These are phyloP conservation scores for Globisporangium ultimum DNA, from an alignment of 352 stramenopile species.

Conservation along the genomic window DNA sequence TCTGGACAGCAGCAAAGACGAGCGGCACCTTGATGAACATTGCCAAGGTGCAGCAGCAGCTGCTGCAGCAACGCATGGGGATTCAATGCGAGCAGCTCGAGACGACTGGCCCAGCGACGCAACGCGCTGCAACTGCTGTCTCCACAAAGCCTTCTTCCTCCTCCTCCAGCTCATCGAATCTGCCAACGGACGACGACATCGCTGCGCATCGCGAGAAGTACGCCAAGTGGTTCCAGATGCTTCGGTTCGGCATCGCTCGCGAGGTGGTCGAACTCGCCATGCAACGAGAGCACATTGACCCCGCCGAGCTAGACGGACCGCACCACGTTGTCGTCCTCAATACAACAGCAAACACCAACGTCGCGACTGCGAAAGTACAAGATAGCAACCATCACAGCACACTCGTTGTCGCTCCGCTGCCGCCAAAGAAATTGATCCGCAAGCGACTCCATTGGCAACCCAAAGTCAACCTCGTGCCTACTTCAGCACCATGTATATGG, in stretches of 20 bases:
- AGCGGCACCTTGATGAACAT: not conserved
- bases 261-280: constrained; percentile 52
- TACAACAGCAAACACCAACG: not conserved
- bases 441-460: constrained; percentile 13
- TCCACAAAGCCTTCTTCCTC: not conserved
- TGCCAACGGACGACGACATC: constrained; percentile 24
- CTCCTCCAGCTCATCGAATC: not conserved
- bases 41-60: not conserved
- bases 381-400: not conserved
- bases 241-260: constrained; percentile 39
- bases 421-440: constrained; percentile 8
- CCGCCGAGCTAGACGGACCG: constrained; percentile 17
- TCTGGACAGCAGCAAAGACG: too few relatives aligned
- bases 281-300: constrained; percentile 34
- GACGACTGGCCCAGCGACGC: not conserved
- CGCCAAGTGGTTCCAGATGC: constrained; percentile 49
- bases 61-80: not conserved
- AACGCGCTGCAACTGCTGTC: not conserved
- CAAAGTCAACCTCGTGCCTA: constrained; percentile 6
- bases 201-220: constrained; percentile 35
- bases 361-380: not conserved
- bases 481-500: not conserved
- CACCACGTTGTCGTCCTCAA: constrained; percentile 1
- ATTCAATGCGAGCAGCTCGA: not conserved
- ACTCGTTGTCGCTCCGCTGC: not conserved